These are phyloP conservation scores for Termitomyces sp. DNA, from an alignment of 768 basidiomycete species.

Conservation along the genomic window DNA sequence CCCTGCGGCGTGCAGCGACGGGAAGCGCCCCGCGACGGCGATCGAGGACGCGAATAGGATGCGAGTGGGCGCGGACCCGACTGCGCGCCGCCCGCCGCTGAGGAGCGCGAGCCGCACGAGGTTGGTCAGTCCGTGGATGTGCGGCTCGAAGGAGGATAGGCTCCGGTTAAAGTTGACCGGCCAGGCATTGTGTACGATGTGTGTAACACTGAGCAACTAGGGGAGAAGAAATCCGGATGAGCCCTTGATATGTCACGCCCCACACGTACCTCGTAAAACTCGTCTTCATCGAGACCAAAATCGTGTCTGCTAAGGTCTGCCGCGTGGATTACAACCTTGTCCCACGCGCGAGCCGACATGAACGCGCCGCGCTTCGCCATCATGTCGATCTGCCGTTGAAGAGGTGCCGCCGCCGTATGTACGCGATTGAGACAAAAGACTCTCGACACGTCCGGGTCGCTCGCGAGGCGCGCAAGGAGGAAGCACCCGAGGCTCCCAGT, in stretches of 20 bases:
- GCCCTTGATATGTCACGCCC: not conserved
- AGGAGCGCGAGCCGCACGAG: conserved; percentile 22
- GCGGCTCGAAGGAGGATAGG: conserved; percentile 39
- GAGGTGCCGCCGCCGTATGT: conserved; percentile 10
- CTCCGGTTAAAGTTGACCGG: conserved; percentile 38
- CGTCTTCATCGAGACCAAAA: conserved; percentile 21
- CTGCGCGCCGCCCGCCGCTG: conserved; percentile 14
- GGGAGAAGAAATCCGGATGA: not conserved
- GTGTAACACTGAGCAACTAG: conserved; percentile 22
- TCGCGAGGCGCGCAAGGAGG: conserved; percentile 23
- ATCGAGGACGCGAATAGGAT: conserved; percentile 34
- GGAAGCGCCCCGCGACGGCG: conserved; percentile 28
- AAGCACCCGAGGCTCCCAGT: conserved; percentile 33
- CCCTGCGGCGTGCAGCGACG: conserved; percentile 20
- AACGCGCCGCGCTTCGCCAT: conserved; percentile 25
- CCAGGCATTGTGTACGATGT: conserved; percentile 36
- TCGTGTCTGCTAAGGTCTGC: conserved; percentile 21
- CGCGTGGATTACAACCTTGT: conserved; percentile 24
- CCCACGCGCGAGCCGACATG: conserved; percentile 21
- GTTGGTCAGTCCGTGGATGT: conserved; percentile 29
- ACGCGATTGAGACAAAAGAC: conserved; percentile 27
- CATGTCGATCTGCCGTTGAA: conserved; percentile 22
- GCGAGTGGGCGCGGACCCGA: conserved; percentile 18
- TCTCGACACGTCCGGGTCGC: conserved; percentile 20
- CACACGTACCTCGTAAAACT: conserved; percentile 20